Evolutionary conservation across 371 early-diverging fungal species (phyloP).

Genomic region (Chytridiales sp.): DNA sequence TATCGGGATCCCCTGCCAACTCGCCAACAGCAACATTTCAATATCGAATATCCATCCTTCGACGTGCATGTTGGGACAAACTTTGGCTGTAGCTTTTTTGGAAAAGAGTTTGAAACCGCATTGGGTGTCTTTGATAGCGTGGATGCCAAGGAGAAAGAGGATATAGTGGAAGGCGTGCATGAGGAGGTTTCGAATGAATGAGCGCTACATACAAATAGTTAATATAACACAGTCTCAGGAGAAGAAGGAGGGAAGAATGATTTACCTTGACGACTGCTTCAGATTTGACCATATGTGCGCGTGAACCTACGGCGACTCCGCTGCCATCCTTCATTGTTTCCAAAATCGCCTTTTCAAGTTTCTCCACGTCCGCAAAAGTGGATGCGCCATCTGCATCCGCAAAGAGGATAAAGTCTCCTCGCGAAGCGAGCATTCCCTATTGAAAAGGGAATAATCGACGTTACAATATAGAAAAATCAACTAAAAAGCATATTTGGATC

Average conservation of each 20-base stretch:
- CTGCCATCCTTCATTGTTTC: constrained; percentile 39
- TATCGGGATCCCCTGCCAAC: constrained; percentile 65
- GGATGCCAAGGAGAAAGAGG: constrained; percentile 75
- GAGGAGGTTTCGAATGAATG: constrained; percentile 83
- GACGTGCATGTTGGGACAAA: constrained; percentile 89
- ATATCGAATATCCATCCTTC: constrained; percentile 97
- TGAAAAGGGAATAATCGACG: background rate
- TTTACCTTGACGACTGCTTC: constrained; percentile 92
- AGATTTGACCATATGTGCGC: constrained; percentile 84
- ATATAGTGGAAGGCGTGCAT: constrained; percentile 90
- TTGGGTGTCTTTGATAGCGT: constrained; percentile 88
- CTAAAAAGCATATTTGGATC: background rate
- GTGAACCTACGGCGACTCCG: constrained; percentile 82
- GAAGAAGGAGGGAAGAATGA: background rate
- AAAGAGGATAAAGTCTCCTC: constrained; percentile 81
- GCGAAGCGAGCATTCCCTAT: constrained; percentile 78
- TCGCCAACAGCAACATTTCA: constrained; percentile 84
- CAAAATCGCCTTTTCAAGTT: constrained; percentile 52
- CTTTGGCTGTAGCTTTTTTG: constrained; percentile 68
- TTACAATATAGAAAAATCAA: background rate
- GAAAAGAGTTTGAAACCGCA: constrained; percentile 96
- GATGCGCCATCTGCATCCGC: constrained; percentile 97
- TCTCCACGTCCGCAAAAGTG: constrained; percentile 75
- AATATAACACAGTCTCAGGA: background rate
- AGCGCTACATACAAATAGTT: constrained; percentile 57